Conservation (phyloP, 345 rosid species). For the Turnera subulata region DNA sequence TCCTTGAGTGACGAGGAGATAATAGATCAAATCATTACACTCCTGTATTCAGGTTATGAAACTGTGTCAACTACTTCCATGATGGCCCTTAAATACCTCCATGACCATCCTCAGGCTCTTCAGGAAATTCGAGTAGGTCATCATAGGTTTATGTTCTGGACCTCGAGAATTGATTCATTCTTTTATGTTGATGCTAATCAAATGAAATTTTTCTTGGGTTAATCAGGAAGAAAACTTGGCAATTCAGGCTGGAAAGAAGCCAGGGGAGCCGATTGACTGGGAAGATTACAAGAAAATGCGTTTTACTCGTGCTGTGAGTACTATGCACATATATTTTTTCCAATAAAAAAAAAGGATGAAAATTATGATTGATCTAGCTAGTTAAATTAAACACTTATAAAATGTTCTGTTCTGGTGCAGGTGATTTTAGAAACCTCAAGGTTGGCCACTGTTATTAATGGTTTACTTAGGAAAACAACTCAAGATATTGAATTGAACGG, state of each 20-base stretch:
- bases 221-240: slow-evolving; percentile 53
- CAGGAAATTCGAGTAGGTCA: slow-evolving; percentile 60
- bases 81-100: slow-evolving; percentile 90
- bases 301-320: slow-evolving; percentile 56
- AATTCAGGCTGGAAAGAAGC: slow-evolving; percentile 32
- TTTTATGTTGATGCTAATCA: too few relatives aligned
- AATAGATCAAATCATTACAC: slow-evolving; percentile 76
- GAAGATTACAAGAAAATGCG: slow-evolving; percentile 56
- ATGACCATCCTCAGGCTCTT: slow-evolving; percentile 70
- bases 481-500: slow-evolving; percentile 77
- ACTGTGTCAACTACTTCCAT: slow-evolving; percentile 84
- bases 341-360: too few relatives aligned
- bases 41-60: slow-evolving; percentile 77
- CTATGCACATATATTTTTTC: background rate
- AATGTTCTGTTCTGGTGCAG: slow-evolving; percentile 22
- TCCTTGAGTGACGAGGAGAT: slow-evolving; percentile 55
- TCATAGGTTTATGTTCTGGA: background rate
- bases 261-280: slow-evolving; percentile 43
- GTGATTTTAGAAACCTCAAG: slow-evolving; percentile 78
- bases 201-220: background rate
- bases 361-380: too few relatives aligned
- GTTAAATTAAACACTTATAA: background rate
- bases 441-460: slow-evolving; percentile 79
- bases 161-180: too few relatives aligned
- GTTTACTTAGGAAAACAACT: slow-evolving; percentile 74